phyloP scores from a whole-genome alignment of 495 filamentous ascomycete genomes.

The Penicillium flavigenum region DNA sequence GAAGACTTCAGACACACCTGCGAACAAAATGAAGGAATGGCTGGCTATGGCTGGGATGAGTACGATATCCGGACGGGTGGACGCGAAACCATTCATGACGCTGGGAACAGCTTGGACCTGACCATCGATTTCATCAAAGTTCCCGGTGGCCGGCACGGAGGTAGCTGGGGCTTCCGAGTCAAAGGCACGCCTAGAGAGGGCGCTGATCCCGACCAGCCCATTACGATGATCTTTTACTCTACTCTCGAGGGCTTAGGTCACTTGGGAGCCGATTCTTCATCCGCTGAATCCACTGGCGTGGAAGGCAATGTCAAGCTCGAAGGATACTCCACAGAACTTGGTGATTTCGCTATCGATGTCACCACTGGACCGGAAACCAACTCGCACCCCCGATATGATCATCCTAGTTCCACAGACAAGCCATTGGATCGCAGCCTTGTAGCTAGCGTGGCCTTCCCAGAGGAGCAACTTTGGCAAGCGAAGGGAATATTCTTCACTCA shows the following conservation, averaged over 20 bases:
- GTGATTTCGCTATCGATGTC: conserved; percentile 80
- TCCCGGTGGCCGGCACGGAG: conserved; percentile 82
- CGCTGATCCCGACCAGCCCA: conserved; percentile 62
- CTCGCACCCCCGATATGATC: conserved; percentile 57
- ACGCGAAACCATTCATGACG: conserved; percentile 84
- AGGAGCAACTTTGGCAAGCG: conserved; percentile 78
- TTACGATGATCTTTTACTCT: conserved; percentile 76
- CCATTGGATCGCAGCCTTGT: conserved; percentile 75
- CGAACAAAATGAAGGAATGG: conserved; percentile 92
- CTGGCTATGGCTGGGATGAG: conserved; percentile 94
- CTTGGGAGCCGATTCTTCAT: conserved; percentile 56
- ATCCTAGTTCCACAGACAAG: conserved; percentile 68
- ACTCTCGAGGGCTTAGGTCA: conserved; percentile 74
- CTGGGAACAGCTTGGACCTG: conserved; percentile 81
- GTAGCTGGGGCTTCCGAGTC: conserved; percentile 86
- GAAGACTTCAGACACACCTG: conserved; percentile 90
- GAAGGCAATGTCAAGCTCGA: conserved; percentile 71
- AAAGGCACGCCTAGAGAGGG: conserved; percentile 77
- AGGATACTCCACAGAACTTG: conserved; percentile 71
- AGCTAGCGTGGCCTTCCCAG: conserved; percentile 63
- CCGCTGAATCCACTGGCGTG: conserved; percentile 56
- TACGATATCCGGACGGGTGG: conserved; percentile 89
- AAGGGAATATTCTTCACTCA: conserved; percentile 75
- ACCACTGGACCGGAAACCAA: conserved; percentile 66
- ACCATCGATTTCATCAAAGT: conserved; percentile 93